phyloP scores from a whole-genome alignment of 176 grass and related monocot species.

The Oryza officinalis region DNA sequence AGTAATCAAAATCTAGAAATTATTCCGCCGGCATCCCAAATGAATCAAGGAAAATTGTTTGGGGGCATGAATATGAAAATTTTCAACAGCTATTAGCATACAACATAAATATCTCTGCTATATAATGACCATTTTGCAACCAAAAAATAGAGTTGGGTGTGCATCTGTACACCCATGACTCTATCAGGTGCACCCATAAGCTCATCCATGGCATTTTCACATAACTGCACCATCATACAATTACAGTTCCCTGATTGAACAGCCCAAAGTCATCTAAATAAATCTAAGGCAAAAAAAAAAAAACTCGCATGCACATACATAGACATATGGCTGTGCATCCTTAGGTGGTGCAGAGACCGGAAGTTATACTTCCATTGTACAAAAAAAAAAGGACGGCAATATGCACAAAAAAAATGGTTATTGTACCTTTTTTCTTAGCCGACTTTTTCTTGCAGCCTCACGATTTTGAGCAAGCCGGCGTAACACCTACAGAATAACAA shows the following conservation, averaged over 20 bases:
- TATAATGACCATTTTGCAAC: neutral
- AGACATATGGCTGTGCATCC: neutral
- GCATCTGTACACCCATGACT: neutral
- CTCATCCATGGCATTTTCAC: conserved; percentile 4
- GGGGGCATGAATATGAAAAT: neutral
- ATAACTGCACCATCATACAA: conserved; percentile 7
- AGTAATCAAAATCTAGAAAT: neutral
- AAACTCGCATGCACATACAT: neutral
- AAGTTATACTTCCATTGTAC: too few relatives aligned
- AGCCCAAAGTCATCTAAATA: neutral
- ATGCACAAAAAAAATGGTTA: neutral
- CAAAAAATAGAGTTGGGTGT: neutral
- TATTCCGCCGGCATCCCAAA: neutral
- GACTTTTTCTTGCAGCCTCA: conserved; percentile 75
- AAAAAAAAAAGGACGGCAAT: neutral
- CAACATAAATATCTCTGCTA: neutral
- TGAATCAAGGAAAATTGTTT: neutral
- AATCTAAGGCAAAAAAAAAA: neutral
- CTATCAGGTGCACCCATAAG: neutral
- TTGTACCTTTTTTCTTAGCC: conserved; percentile 70
- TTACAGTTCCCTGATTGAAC: neutral
- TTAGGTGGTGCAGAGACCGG: too few relatives aligned
- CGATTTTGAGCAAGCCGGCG: conserved; percentile 78
- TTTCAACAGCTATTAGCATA: neutral
- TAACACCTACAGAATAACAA: conserved; percentile 55